Base-by-base conservation (phyloP, 2,329 filamentous ascomycete genomes). In the Colletotrichum sp. region DNA sequence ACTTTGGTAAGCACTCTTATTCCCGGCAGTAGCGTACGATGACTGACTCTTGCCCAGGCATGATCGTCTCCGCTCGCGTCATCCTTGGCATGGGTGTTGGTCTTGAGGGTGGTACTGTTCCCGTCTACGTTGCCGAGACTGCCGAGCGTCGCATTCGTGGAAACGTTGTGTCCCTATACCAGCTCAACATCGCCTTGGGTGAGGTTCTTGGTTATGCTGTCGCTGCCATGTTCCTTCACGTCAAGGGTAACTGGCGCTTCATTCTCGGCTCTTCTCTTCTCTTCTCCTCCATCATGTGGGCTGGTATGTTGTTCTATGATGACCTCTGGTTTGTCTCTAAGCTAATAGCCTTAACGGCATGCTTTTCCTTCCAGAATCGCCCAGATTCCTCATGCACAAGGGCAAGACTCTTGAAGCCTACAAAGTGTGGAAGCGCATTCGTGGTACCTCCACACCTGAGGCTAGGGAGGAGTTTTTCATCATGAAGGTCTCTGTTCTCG, bases 151-250 rank as follows among this genome's bases (percentile, higher is more conserved):
- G 87, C 74, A 88, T 94, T 28, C 91, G 93, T 79, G 93, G 93
- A 78, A 95, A 95, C 82, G 84, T 95, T 66, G 93, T 95, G 2
- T 94, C 93, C 0, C 86, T 95, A 0, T 95, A 95, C 82, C 94
- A 95, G 81, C 91, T 95, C 83, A 94, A 94, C 84, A 95, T 95
- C 79, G 94, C 94, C 0, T 87, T 95, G 0, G 93, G 93, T 32
- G 93, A 95, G 79, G 93, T 95, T 3, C 86, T 95, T 2, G 94
- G 93, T 4, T 95, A 95, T 76, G 93, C 92, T 7, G 90, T 95
- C 2, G 93, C 92, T 0, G 93, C 93, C 62, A 94, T 95, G 72
- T 95, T 95, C 83, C 86, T 94, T 76, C 89, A 87, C n/a, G 92
- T 95, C 3, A 84, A 85, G 0, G 93, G 93, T 18, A 93, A 93